These are phyloP conservation scores for Ceratobasidium sp. DNA, from an alignment of 1,284 basidiomycete species.

Conservation along the genomic window DNA sequence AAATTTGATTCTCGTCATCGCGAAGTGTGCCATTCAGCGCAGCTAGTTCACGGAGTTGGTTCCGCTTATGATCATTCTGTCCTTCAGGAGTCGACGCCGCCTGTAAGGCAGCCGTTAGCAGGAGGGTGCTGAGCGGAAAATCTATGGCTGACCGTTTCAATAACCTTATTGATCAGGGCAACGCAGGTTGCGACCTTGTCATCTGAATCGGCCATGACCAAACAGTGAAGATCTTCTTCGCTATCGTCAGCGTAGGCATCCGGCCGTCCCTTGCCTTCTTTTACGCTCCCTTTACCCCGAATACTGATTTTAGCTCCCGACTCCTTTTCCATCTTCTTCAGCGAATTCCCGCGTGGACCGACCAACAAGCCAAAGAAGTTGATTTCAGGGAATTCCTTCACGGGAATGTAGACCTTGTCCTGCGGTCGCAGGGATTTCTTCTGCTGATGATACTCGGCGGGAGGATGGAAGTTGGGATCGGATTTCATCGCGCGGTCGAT, in stretches of 20 bases:
- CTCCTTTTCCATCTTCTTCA: conserved; percentile 99
- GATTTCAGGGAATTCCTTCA: conserved; percentile 99
- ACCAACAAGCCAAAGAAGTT: conserved; percentile 99
- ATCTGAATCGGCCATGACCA: conserved; percentile 93
- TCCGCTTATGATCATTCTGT: conserved; percentile 99
- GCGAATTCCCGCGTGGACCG: conserved; percentile 96
- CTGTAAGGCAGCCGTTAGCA: conserved; percentile 60
- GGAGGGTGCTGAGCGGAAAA: background rate
- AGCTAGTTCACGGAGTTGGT: conserved; percentile 97
- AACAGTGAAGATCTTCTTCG: conserved; percentile 98
- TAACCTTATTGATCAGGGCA: conserved; percentile 95
- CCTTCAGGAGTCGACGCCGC: conserved; percentile 99
- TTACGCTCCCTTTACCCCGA: conserved; percentile 97
- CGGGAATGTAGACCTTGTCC: conserved; percentile 99
- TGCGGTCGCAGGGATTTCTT: conserved; percentile 91
- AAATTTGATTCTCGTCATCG: conserved; percentile 99
- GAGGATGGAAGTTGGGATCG: conserved; percentile 96
- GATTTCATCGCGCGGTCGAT: conserved; percentile 97
- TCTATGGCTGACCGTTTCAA: conserved; percentile 85
- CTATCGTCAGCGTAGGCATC: conserved; percentile 95
- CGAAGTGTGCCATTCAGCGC: conserved; percentile 98
- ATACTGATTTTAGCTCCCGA: conserved; percentile 99
- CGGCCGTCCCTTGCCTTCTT: conserved; percentile 96
- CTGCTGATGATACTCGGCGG: conserved; percentile 94
- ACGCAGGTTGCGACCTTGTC: conserved; percentile 94